Evolutionary conservation across 768 basidiomycete species (phyloP), one percentile per base, ranked within the genome.

Genomic region (Crepidotus variabilis): DNA sequence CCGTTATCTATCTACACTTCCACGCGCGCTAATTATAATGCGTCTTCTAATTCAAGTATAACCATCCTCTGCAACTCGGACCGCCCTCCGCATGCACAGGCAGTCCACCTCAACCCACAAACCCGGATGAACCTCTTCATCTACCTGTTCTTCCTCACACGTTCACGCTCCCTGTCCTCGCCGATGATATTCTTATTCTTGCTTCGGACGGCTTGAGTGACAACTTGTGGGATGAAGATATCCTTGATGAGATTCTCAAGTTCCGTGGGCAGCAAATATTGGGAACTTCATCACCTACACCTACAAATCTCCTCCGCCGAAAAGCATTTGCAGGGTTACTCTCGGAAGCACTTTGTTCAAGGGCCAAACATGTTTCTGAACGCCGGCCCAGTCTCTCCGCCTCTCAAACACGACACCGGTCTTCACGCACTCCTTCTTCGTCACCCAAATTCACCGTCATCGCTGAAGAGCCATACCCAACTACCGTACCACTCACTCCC

Each of bases 171-270:
- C 88, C 87, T 21, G 88, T 91, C 2, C 75, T 76, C 58, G 77
- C 79, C 20, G 82, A 88, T 55, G 90, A 91, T 57, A 87, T 92
- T 52, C 79, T 94, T 54, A 87, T 94, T 59, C 81, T 94, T 39
- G 87, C 90, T 0, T 84, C 81, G 18, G 92, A 94, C 63, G 92
- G 92, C 1, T 73, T 94, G 50, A 84, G 85, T 59, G 92, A 94
- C 69, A 94, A 94, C 64, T 72, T 94, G 21, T 94, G 92, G 88
- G 91, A 93, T 62, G 86, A 87, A 63, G 92, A 94, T 57, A 83
- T 94, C 16, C 70, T 94, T 14, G 92, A 94, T 58, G 92, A 93
- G 67, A 86, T 91, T 21, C 70, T 78, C 14, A 75, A 85, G 35
- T 85, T 89, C 69, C 77, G 78, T 23, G 57, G 60, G 57, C 51